These are phyloP conservation scores for Daldinia vernicosa DNA, from an alignment of 495 filamentous ascomycete species.

Conservation along the genomic window DNA sequence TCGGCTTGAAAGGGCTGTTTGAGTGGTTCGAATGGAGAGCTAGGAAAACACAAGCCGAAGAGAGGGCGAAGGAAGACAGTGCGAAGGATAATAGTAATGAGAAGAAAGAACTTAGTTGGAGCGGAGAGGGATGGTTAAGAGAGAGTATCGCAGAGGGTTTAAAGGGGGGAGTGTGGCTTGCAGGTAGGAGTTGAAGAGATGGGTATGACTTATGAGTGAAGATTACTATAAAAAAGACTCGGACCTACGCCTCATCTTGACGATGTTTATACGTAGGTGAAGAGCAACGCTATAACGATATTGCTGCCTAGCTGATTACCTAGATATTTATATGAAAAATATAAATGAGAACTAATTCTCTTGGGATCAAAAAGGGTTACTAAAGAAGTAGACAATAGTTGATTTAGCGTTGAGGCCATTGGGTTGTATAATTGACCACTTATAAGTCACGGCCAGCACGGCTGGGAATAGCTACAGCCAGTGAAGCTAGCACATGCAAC, in stretches of 20 bases:
- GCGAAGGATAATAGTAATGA: conserved; percentile 24
- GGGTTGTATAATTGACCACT: neutral
- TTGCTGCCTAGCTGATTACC: neutral
- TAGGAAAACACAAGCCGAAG: conserved; percentile 40
- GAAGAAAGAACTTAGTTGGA: conserved; percentile 29
- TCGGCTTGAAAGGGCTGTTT: conserved; percentile 81
- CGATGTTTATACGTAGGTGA: neutral
- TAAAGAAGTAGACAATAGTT: too few relatives aligned
- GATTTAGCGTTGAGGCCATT: too few relatives aligned
- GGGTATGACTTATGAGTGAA: conserved; percentile 4
- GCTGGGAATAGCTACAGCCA: neutral
- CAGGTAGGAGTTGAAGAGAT: conserved; percentile 45
- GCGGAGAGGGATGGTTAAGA: conserved; percentile 59
- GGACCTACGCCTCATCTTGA: neutral
- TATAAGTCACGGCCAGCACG: neutral
- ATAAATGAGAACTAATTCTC: neutral
- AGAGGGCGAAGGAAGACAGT: conserved; percentile 31
- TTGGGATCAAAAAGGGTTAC: neutral
- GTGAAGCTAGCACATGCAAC: conserved; percentile 29
- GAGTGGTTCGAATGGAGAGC: conserved; percentile 72
- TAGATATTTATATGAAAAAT: neutral
- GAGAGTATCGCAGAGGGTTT: conserved; percentile 63
- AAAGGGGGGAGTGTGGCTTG: conserved; percentile 65
- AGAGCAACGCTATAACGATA: neutral
- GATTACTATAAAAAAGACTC: neutral